Evolutionary conservation across 805 yeast genomes (phyloP), one percentile per base, ranked within the genome.

Genomic region (Ogataea saltuana): DNA sequence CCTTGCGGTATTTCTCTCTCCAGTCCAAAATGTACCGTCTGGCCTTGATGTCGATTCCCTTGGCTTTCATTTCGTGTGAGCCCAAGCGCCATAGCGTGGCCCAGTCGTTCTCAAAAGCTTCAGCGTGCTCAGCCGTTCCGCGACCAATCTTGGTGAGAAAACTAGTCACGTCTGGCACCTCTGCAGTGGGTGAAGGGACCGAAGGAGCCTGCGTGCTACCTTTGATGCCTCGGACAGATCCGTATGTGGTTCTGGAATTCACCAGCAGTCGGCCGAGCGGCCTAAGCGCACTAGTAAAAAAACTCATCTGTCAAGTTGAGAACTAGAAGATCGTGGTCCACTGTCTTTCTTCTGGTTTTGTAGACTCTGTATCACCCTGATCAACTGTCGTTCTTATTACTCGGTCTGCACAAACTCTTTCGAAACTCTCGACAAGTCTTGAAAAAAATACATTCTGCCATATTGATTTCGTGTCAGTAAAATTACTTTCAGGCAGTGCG

Each of bases 61-160:
- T 73, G 37, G 77, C 80, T 61, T 87, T 88, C 76, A 91, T 67
- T 17, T 70, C 67, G 40, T 61, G 55, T 3, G 88, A 74, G 17
- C 73, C 58, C 48, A 81, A 71, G 21, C 61, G 63, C 67, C 88
- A 82, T 45, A 91, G 75, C 51, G 77, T 73, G 9, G 78, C 72
- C 90, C 90, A 85, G 28, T 68, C 65, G 53, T 85, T 75, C 51
- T 81, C 93, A 50, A 88, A 83, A 8, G 71, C 59, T 32, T 83
- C 95, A 4, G 71, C 67, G 54, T 82, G 81, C 59, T 89, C 96
- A 18, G 67, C 54, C 50, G 81, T 70, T 46, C 79, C 76, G 50
- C 96, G 80, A 2, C 98, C 98, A 44, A 91, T 88, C 54, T 74
- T 76, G n/a, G 62, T 67, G 42, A 91, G 72, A 58, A 91, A 91